phyloP scores from a whole-genome alignment of 2,329 filamentous ascomycete species.

The Exophiala viscosa region DNA sequence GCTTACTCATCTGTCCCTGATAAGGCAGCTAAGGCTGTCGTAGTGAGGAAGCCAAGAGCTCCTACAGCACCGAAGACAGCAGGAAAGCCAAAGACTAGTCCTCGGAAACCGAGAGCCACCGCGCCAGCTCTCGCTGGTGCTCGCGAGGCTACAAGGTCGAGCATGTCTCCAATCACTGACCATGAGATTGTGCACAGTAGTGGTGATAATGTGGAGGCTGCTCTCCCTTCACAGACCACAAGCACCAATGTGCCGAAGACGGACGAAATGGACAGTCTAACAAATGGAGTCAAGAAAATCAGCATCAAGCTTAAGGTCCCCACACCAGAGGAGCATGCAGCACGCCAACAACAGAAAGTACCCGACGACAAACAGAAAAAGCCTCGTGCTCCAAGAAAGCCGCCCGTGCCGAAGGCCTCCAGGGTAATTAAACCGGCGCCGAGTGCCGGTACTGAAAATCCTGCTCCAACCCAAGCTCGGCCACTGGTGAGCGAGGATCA shows the following conservation, averaged over 20 bases:
- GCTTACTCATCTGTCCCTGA: conserved; percentile 24
- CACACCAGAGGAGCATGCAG: conserved; percentile 55
- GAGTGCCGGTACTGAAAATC: not conserved
- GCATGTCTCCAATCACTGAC: not conserved
- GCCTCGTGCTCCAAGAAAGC: conserved; percentile 34
- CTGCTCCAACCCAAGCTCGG: conserved; percentile 13
- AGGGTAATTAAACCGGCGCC: conserved; percentile 19
- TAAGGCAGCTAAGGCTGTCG: conserved; percentile 38
- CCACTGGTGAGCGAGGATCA: conserved; percentile 7
- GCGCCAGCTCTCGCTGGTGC: not conserved
- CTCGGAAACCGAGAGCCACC: conserved; percentile 32
- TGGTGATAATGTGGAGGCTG: conserved; percentile 38
- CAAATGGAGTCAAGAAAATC: conserved; percentile 51
- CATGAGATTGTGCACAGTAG: not conserved
- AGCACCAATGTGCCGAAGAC: conserved; percentile 27
- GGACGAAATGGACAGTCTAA: conserved; percentile 48
- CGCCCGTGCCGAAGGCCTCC: conserved; percentile 27
- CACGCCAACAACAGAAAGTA: conserved; percentile 40
- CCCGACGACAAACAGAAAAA: conserved; percentile 41
- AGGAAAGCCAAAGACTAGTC: conserved; percentile 35
- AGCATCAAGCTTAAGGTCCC: conserved; percentile 58
- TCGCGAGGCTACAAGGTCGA: not conserved
- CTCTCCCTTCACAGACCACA: conserved; percentile 38
- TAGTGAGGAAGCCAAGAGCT: conserved; percentile 60
- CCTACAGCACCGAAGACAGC: conserved; percentile 40